phyloP scores from a whole-genome alignment of 2,329 filamentous ascomycete genomes.

The Daldinia sp. region DNA sequence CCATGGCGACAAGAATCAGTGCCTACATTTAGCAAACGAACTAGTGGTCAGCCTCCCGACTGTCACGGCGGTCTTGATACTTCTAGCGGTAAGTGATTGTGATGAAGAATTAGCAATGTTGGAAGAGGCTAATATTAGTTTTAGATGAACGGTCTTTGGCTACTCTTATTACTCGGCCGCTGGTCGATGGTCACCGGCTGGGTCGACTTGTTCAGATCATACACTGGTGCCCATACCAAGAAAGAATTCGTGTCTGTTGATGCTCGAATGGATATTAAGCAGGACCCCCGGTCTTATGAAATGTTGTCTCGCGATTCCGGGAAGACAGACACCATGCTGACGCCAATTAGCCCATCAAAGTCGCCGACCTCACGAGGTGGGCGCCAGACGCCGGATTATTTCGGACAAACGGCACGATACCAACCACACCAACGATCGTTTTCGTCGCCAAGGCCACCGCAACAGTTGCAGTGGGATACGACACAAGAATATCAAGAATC shows the following conservation, averaged over 20 bases:
- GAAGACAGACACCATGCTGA: slow-evolving; percentile 58
- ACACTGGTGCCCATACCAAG: slow-evolving; percentile 60
- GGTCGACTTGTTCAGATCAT: slow-evolving; percentile 68
- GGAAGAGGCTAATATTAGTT: slow-evolving; percentile 19
- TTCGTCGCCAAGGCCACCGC: slow-evolving; percentile 62
- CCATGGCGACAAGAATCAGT: slow-evolving; percentile 70
- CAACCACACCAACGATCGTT: slow-evolving; percentile 63
- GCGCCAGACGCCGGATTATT: slow-evolving; percentile 57
- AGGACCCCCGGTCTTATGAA: slow-evolving; percentile 77
- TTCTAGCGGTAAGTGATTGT: slow-evolving; percentile 73
- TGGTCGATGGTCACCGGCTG: slow-evolving; percentile 88
- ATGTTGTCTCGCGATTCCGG: slow-evolving; percentile 73
- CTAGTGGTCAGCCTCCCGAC: slow-evolving; percentile 79
- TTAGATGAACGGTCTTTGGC: slow-evolving; percentile 85
- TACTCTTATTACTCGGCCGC: slow-evolving; percentile 81
- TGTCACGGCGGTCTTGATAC: slow-evolving; percentile 80
- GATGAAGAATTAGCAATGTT: not conserved
- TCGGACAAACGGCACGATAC: slow-evolving; percentile 62
- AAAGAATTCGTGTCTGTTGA: slow-evolving; percentile 91
- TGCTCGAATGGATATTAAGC: slow-evolving; percentile 68
- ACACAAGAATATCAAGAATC: slow-evolving; percentile 51
- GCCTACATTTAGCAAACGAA: slow-evolving; percentile 64
- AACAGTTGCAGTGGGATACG: slow-evolving; percentile 55
- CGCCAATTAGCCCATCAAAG: slow-evolving; percentile 51
- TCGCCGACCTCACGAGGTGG: slow-evolving; percentile 50